A percentile compares a stretch with the other conserved stretches of the same genome.
Conservation (phyloP, 129 eudicot genomes). For the Flaveria robusta region DNA sequence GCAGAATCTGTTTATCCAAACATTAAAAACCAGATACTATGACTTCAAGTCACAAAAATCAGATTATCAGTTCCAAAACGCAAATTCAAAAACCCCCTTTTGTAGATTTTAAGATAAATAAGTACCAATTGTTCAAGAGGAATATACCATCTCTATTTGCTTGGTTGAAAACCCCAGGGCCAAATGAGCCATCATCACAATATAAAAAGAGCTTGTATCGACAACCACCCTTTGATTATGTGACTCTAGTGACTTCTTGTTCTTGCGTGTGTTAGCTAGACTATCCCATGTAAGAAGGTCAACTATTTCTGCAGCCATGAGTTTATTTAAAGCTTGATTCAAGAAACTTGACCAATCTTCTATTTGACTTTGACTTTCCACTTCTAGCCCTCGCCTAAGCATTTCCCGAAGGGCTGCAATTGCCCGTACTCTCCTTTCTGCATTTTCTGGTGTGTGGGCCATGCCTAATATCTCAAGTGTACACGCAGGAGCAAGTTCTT, state of each 20-base stretch:
- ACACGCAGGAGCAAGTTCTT: conserved; percentile 96
- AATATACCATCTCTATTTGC: conserved; percentile 84
- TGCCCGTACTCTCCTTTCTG: conserved; percentile 88
- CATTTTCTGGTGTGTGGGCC: conserved; percentile 79
- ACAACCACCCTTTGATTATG: conserved; percentile 84
- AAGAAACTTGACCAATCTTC: conserved; percentile 90
- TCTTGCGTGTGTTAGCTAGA: conserved; percentile 71
- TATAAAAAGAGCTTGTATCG: conserved; percentile 74
- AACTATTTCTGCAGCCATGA: conserved; percentile 84
- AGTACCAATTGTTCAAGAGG: conserved; percentile 20
- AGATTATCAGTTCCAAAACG: not conserved
- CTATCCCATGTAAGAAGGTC: conserved; percentile 86
- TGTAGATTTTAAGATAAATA: conserved; percentile 16
- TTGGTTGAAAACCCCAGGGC: conserved; percentile 93
- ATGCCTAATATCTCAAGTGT: conserved; percentile 81
- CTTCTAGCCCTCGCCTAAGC: conserved; percentile 82
- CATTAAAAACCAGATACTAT: not conserved
- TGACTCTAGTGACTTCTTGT: conserved; percentile 83
- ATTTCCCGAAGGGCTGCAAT: conserved; percentile 88
- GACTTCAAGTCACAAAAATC: not conserved
- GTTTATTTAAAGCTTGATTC: conserved; percentile 76
- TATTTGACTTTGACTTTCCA: conserved; percentile 73
- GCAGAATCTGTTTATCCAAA: conserved; percentile 8
- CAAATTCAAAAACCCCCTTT: not conserved
- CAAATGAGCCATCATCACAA: conserved; percentile 75